Evolutionary conservation across 768 basidiomycete species (phyloP).

Genomic region (Kwoniella bestiolae): DNA sequence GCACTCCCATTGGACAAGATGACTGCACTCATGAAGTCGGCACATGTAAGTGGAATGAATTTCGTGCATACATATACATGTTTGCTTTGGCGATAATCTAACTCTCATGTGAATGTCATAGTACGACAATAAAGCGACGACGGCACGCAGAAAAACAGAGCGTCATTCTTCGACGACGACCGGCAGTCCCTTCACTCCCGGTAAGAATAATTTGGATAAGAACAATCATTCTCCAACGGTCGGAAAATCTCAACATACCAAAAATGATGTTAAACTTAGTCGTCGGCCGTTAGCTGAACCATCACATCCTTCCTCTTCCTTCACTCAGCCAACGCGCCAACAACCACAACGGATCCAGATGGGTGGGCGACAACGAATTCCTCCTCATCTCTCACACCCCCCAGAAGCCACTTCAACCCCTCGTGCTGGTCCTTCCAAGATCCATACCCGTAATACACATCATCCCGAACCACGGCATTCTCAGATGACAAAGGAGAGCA

Average conservation of each 20-base stretch:
- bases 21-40: too few relatives aligned
- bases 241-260: neutral
- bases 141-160: neutral
- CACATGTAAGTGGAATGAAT: too few relatives aligned
- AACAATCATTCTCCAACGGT: neutral
- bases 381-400: neutral
- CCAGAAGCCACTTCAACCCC: neutral
- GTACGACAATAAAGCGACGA: neutral
- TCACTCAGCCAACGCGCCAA: too few relatives aligned
- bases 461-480: neutral
- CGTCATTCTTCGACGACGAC: neutral
- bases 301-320: too few relatives aligned
- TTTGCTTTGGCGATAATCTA: too few relatives aligned
- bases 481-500: too few relatives aligned
- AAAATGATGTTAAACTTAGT: neutral
- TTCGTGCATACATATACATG: too few relatives aligned
- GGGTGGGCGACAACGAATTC: neutral
- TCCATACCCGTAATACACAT: neutral
- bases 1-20: too few relatives aligned
- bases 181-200: neutral
- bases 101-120: neutral
- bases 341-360: neutral
- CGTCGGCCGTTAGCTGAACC: too few relatives aligned
- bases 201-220: neutral
- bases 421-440: neutral